Percentiles rank a stretch among this genome's conserved stretches.
Evolutionary conservation across 208 protist genomes (phyloP).

Genomic region (Wallacemonas collosoma): DNA sequence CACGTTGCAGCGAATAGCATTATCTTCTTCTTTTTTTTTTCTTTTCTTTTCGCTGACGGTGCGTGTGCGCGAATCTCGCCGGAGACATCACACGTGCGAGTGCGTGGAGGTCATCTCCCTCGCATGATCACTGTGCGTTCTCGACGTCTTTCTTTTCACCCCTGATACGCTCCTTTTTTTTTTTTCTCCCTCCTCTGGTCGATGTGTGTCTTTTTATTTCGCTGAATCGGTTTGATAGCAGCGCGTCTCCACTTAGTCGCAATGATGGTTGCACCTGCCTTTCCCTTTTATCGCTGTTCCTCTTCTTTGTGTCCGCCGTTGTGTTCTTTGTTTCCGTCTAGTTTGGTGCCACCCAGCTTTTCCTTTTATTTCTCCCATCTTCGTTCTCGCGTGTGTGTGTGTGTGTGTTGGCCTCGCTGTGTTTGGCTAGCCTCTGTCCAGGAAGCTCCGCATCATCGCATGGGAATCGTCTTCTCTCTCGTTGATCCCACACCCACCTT

Average conservation of each 20-base stretch:
- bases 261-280: too few species aligned
- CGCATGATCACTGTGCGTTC: neutral
- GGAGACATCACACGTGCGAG: too few species aligned
- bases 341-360: neutral
- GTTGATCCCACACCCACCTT: too few species aligned
- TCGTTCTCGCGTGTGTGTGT: neutral
- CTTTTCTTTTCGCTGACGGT: neutral
- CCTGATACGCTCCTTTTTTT: slow-evolving; percentile 1
- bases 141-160: slow-evolving; percentile 9
- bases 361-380: neutral
- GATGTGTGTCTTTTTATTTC: neutral
- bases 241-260: too few species aligned
- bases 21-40: slow-evolving; percentile 21
- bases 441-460: too few species aligned
- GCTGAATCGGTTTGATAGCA: neutral
- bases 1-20: slow-evolving; percentile 6
- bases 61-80: neutral
- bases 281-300: too few species aligned
- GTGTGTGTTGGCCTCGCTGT: too few species aligned
- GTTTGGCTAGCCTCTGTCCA: too few species aligned
- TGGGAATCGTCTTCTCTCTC: too few species aligned
- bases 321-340: neutral
- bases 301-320: neutral
- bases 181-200: neutral
- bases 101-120: too few species aligned